phyloP scores from a whole-genome alignment of 164 flowering plant species.

The Magnolia sinica region DNA sequence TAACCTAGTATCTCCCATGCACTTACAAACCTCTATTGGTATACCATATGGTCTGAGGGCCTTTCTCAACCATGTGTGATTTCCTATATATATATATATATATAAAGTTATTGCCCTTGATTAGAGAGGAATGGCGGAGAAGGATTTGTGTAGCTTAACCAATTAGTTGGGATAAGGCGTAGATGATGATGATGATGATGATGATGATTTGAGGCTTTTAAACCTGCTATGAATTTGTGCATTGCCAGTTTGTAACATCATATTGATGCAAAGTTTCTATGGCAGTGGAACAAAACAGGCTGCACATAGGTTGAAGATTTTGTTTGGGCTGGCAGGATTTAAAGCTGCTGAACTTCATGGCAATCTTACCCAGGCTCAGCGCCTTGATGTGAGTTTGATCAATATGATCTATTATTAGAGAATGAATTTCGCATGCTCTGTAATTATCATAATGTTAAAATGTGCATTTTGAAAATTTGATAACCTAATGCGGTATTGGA shows the following conservation, averaged over 20 bases:
- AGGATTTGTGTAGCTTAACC: no score
- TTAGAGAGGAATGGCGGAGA: no score
- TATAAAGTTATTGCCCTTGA: no score
- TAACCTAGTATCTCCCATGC: no score
- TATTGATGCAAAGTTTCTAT: conserved; percentile 14
- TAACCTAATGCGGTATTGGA: neutral
- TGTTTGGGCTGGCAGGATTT: conserved; percentile 79
- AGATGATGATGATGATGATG: no score
- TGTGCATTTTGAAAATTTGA: neutral
- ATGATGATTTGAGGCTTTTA: no score
- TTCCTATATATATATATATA: no score
- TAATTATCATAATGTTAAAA: neutral
- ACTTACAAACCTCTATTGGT: no score
- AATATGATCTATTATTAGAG: neutral
- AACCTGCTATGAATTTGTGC: no score
- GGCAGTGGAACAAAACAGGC: conserved; percentile 89
- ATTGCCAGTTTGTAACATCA: neutral
- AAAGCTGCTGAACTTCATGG: conserved; percentile 98
- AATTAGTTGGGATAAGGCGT: no score
- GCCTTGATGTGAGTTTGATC: conserved; percentile 70
- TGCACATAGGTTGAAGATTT: conserved; percentile 89
- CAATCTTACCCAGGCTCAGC: conserved; percentile 91
- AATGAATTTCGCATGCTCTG: neutral
- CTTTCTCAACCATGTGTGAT: no score
- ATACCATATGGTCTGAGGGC: no score